Conservation (phyloP, 495 filamentous ascomycete genomes). For the Penicillium antarcticum region DNA sequence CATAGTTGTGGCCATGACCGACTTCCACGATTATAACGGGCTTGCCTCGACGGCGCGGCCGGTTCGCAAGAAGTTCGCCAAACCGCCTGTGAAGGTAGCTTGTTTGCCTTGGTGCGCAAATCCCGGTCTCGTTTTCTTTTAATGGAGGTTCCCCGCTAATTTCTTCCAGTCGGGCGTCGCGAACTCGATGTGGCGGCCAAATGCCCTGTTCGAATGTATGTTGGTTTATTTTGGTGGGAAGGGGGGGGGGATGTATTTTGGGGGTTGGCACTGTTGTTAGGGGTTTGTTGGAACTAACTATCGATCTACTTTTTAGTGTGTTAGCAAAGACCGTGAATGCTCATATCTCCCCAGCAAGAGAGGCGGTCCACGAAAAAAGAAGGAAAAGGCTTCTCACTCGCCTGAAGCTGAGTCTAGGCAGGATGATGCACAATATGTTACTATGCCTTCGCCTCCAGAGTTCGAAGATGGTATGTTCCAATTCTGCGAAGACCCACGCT, state of each 20-base stretch:
- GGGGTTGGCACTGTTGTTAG: not conserved
- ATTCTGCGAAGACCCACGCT: not conserved
- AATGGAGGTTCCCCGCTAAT: not conserved
- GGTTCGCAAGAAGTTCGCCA: slow-evolving; percentile 47
- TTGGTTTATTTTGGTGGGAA: too few species aligned
- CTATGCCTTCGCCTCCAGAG: slow-evolving; percentile 18
- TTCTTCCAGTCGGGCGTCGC: slow-evolving; percentile 48
- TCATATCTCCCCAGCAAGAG: slow-evolving; percentile 56
- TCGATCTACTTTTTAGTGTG: slow-evolving; percentile 37
- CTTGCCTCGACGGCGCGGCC: slow-evolving; percentile 19
- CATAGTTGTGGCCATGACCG: slow-evolving; percentile 19
- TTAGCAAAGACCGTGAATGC: slow-evolving; percentile 49
- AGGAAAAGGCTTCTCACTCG: slow-evolving; percentile 26
- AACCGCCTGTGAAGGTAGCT: slow-evolving; percentile 62
- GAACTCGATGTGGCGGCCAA: slow-evolving; percentile 57
- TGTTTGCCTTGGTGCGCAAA: slow-evolving; percentile 57
- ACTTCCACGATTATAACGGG: slow-evolving; percentile 15
- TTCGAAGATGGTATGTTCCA: slow-evolving; percentile 36
- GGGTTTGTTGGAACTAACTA: not conserved
- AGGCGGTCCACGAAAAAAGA: slow-evolving; percentile 52
- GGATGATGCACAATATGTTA: slow-evolving; percentile 19
- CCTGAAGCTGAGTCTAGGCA: slow-evolving; percentile 21
- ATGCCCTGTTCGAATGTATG: slow-evolving; percentile 55
- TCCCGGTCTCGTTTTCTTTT: not conserved
- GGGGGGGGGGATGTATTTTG: slow-evolving; percentile 4